Percentiles rank a stretch among this genome's conserved stretches.
Evolutionary conservation across 1,284 basidiomycete species (phyloP).

Genomic region (Takashimella tepidaria): DNA sequence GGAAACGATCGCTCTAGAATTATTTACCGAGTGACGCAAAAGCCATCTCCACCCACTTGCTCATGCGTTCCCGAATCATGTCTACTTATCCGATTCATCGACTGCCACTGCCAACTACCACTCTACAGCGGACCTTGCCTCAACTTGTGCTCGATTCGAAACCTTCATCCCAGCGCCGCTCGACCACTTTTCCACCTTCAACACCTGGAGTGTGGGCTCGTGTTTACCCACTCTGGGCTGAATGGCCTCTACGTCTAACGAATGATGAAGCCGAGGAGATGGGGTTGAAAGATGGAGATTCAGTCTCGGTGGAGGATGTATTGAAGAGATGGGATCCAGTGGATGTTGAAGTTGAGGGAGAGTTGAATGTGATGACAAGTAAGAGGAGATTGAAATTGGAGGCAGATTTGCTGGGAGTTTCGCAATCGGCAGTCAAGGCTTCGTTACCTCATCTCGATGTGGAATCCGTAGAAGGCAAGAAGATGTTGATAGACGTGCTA

Average conservation of each 20-base stretch:
- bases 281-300: slow-evolving; percentile 55
- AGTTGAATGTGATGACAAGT: slow-evolving; percentile 28
- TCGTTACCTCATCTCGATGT: slow-evolving; percentile 81
- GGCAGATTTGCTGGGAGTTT: slow-evolving; percentile 61
- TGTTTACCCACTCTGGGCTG: slow-evolving; percentile 71
- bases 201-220: slow-evolving; percentile 59
- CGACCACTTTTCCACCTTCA: slow-evolving; percentile 53
- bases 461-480: slow-evolving; percentile 55
- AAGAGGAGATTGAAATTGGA: slow-evolving; percentile 55
- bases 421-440: slow-evolving; percentile 63
- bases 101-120: slow-evolving; percentile 31
- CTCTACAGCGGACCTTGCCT: slow-evolving; percentile 29
- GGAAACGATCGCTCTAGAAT: too few species aligned
- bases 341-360: slow-evolving; percentile 13
- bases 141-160: slow-evolving; percentile 41
- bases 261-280: slow-evolving; percentile 58
- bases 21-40: too few species aligned
- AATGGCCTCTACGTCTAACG: slow-evolving; percentile 77
- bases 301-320: slow-evolving; percentile 56
- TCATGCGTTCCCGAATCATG: too few species aligned
- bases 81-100: slow-evolving; percentile 33
- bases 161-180: slow-evolving; percentile 68
- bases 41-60: too few species aligned
- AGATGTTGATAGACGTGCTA: slow-evolving; percentile 72
- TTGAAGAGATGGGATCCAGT: slow-evolving; percentile 45